A percentile compares a stretch with the other conserved stretches of the same genome.
phyloP scores from a whole-genome alignment of 495 filamentous ascomycete species.

The Hypomontagnella monticulosa region DNA sequence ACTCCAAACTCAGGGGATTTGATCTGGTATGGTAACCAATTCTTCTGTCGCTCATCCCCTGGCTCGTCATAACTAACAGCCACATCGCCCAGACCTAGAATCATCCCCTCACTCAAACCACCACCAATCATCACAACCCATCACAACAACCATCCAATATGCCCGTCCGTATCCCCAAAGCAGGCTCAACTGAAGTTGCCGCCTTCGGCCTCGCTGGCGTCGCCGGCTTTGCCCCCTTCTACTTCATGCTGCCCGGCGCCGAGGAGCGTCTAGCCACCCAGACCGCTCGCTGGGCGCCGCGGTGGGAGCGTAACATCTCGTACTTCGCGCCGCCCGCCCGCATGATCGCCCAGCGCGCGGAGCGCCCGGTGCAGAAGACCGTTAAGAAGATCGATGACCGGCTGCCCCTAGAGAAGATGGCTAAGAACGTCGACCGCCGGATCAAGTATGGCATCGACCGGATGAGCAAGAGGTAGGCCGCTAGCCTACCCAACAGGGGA shows the following conservation, averaged over 20 bases:
- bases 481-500: not conserved
- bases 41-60: not conserved
- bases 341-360: conserved; percentile 52
- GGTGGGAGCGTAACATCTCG: conserved; percentile 60
- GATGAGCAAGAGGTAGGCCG: conserved; percentile 29
- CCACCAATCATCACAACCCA: conserved; percentile 16
- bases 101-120: conserved; percentile 26
- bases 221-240: conserved; percentile 57
- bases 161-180: conserved; percentile 58
- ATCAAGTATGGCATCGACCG: conserved; percentile 53
- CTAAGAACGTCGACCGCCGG: conserved; percentile 50
- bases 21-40: conserved; percentile 13
- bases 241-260: conserved; percentile 58
- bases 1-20: conserved; percentile 2
- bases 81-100: conserved; percentile 9
- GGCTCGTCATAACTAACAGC: conserved; percentile 4
- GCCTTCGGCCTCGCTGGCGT: conserved; percentile 56
- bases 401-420: conserved; percentile 57
- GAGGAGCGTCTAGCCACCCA: conserved; percentile 54
- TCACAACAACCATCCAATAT: conserved; percentile 46
- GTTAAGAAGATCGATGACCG: conserved; percentile 52
- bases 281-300: conserved; percentile 59
- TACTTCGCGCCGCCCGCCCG: conserved; percentile 55
- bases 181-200: conserved; percentile 51
- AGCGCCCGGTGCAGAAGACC: conserved; percentile 52